Conservation (phyloP, 805 yeast genomes). For the Kockiozyma suomiensis region DNA sequence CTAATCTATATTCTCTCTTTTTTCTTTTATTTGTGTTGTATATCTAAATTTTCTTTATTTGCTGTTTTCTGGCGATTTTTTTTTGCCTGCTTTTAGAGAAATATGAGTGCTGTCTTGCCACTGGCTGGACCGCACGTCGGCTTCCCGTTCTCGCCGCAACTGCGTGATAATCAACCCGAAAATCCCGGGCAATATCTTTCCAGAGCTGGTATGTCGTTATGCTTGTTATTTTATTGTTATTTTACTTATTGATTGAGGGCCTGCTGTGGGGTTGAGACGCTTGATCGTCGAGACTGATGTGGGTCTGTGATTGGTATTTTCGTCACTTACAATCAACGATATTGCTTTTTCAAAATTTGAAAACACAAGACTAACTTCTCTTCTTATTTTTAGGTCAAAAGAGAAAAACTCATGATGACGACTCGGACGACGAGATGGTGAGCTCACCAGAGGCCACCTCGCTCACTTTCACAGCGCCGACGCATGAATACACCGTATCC, state of each 20-base stretch:
- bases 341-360: too few species aligned
- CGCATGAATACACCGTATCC: not conserved
- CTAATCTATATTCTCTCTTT: too few species aligned
- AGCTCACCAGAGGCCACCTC: slow-evolving; percentile 25
- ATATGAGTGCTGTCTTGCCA: slow-evolving; percentile 33
- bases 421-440: slow-evolving; percentile 32
- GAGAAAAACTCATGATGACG: slow-evolving; percentile 24
- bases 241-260: not conserved
- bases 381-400: slow-evolving; percentile 8
- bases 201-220: slow-evolving; percentile 25
- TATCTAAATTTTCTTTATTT: too few species aligned
- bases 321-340: not conserved
- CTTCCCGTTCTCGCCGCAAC: slow-evolving; percentile 24
- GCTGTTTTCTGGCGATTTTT: too few species aligned
- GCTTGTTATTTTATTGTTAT: not conserved
- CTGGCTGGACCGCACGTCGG: slow-evolving; percentile 27
- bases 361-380: not conserved
- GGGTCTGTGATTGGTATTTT: not conserved
- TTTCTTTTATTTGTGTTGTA: too few species aligned
- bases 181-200: slow-evolving; percentile 1
- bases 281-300: not conserved
- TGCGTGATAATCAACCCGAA: slow-evolving; percentile 15
- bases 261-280: not conserved
- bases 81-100: too few species aligned
- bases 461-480: not conserved